A percentile compares a stretch with the other conserved stretches of the same genome.
Conservation (phyloP, 1,284 basidiomycete species). For the Mycosarcoma maydis region DNA sequence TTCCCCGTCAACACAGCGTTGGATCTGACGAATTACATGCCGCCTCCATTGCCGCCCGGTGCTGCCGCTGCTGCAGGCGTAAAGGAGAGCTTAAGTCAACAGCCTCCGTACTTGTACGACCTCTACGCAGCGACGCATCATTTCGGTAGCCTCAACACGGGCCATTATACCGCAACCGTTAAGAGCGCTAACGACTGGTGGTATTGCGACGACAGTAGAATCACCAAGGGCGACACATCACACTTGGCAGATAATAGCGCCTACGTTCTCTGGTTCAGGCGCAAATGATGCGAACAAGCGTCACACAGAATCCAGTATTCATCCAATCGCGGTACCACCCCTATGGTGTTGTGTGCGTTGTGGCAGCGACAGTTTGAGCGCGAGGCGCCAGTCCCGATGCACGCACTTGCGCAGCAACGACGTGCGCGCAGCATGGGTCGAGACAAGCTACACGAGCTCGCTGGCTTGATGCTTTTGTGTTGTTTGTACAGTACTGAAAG, state of each 20-base stretch:
- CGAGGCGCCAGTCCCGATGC: too few relatives aligned
- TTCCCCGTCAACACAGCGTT: constrained; percentile 80
- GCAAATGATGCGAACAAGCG: too few relatives aligned
- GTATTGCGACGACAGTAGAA: constrained; percentile 64
- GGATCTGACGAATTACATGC: constrained; percentile 92
- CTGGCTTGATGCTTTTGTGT: too few relatives aligned
- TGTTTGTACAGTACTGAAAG: too few relatives aligned
- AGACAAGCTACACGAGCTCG: too few relatives aligned
- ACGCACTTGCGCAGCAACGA: too few relatives aligned
- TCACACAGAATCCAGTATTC: too few relatives aligned
- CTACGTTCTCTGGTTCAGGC: constrained; percentile 62
- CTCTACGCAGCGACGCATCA: constrained; percentile 68
- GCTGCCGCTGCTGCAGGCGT: constrained; percentile 15
- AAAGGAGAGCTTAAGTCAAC: constrained; percentile 47
- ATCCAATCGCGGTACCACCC: too few relatives aligned
- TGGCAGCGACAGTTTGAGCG: too few relatives aligned
- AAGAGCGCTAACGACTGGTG: constrained; percentile 57
- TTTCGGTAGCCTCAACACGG: constrained; percentile 64
- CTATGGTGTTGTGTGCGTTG: too few relatives aligned
- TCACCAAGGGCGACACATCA: constrained; percentile 48
- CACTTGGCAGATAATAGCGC: constrained; percentile 57
- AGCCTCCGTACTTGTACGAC: constrained; percentile 68
- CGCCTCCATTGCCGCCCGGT: constrained; percentile 69
- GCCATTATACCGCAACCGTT: constrained; percentile 66
- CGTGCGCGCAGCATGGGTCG: too few relatives aligned